Conservation (phyloP, 148 eudicot genomes). For the Rheum nobile region DNA sequence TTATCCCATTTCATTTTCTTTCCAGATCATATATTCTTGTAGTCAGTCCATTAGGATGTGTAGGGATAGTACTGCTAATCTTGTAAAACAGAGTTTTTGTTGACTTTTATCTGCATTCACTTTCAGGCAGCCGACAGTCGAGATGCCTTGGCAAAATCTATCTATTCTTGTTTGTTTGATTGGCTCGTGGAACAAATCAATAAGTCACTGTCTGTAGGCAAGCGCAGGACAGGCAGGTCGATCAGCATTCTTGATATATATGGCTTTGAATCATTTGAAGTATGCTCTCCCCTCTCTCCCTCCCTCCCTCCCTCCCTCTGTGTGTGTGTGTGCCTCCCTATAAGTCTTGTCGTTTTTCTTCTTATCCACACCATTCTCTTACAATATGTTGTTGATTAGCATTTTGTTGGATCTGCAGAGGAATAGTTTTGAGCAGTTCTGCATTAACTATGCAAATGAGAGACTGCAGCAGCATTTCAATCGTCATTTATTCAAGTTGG, state of each 20-base stretch:
- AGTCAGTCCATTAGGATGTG: neutral
- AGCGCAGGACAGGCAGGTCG: slow-evolving; percentile 87
- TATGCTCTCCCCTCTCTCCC: slow-evolving; percentile 19
- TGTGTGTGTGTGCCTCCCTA: neutral
- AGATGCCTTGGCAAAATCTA: slow-evolving; percentile 96
- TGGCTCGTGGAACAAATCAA: slow-evolving; percentile 98
- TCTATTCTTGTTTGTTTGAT: slow-evolving; percentile 94
- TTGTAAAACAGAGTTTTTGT: neutral
- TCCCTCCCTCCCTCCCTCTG: neutral
- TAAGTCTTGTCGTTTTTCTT: neutral
- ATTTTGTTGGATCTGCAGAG: slow-evolving; percentile 32
- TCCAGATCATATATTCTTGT: neutral
- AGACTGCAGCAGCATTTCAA: slow-evolving; percentile 95
- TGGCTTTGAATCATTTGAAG: slow-evolving; percentile 97
- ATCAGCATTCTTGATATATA: slow-evolving; percentile 98
- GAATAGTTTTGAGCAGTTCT: slow-evolving; percentile 97
- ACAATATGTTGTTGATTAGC: neutral
- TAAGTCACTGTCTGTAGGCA: slow-evolving; percentile 86
- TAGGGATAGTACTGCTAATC: neutral
- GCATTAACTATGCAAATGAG: slow-evolving; percentile 98
- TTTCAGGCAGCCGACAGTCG: slow-evolving; percentile 82
- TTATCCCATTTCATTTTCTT: neutral
- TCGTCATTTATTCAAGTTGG: slow-evolving; percentile 87
- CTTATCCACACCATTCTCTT: neutral
- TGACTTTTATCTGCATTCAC: slow-evolving; percentile 11